Conservation (phyloP, 2,329 filamentous ascomycete genomes). For the Nectriaceae sp. region DNA sequence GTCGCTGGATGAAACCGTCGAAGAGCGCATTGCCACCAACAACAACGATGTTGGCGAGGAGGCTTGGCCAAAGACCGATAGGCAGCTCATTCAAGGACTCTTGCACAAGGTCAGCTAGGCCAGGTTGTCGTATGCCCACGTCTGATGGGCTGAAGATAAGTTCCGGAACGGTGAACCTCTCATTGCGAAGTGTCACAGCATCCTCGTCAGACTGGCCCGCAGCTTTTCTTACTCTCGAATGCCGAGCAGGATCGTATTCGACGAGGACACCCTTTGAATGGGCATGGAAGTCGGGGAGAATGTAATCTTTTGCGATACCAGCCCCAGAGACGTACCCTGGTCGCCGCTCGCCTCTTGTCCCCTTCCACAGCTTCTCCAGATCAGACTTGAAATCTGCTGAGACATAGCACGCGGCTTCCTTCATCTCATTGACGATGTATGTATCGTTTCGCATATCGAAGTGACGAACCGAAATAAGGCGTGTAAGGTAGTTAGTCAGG, state of each 20-base stretch:
- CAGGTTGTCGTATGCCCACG: slow-evolving; percentile 80
- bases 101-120: slow-evolving; percentile 79
- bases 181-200: slow-evolving; percentile 83
- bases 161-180: slow-evolving; percentile 88
- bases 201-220: slow-evolving; percentile 63
- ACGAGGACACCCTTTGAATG: slow-evolving; percentile 67
- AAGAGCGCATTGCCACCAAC: slow-evolving; percentile 85
- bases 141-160: slow-evolving; percentile 85
- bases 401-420: slow-evolving; percentile 86
- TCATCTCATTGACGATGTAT: slow-evolving; percentile 93
- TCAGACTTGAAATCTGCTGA: slow-evolving; percentile 75
- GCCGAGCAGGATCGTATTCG: slow-evolving; percentile 71
- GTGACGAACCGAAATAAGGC: slow-evolving; percentile 84
- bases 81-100: slow-evolving; percentile 76
- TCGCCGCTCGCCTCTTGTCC: slow-evolving; percentile 61
- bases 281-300: slow-evolving; percentile 77
- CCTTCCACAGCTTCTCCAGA: slow-evolving; percentile 84
- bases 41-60: slow-evolving; percentile 84
- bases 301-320: slow-evolving; percentile 83
- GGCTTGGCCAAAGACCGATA: slow-evolving; percentile 77
- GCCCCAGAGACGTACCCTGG: slow-evolving; percentile 50
- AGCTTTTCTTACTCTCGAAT: slow-evolving; percentile 52
- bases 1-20: slow-evolving; percentile 76
- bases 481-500: slow-evolving; percentile 88
- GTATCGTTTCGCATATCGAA: slow-evolving; percentile 96